These are phyloP conservation scores for Torrubiella hemipterigena DNA, from an alignment of 2,329 filamentous ascomycete species.

Conservation along the genomic window DNA sequence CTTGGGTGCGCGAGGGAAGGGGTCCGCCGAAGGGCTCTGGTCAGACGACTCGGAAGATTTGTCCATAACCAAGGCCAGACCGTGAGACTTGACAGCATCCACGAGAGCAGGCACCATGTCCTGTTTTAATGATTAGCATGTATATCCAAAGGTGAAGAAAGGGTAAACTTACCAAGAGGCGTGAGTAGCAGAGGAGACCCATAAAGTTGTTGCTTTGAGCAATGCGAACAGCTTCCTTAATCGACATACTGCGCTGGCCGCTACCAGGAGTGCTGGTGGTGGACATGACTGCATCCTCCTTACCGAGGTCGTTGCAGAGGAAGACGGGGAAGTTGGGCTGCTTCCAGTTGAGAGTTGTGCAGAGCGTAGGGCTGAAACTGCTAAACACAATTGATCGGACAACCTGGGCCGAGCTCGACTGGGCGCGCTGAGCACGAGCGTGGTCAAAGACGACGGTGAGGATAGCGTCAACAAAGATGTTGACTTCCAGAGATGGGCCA, in stretches of 20 bases:
- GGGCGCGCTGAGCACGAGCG: constrained; percentile 55
- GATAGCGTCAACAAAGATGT: constrained; percentile 73
- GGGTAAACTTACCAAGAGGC: constrained; percentile 57
- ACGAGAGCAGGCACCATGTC: constrained; percentile 87
- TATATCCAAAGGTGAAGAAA: constrained; percentile 5
- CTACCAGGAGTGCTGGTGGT: constrained; percentile 35
- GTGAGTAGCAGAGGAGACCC: constrained; percentile 84
- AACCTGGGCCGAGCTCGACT: constrained; percentile 46
- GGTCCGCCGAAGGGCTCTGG: constrained; percentile 27
- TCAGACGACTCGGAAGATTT: constrained; percentile 50
- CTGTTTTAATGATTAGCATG: constrained; percentile 28
- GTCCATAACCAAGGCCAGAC: constrained; percentile 83
- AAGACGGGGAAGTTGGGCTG: constrained; percentile 97
- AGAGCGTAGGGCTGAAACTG: constrained; percentile 81
- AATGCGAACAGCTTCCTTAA: constrained; percentile 89
- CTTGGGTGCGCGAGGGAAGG: constrained; percentile 54
- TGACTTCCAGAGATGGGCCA: constrained; percentile 70
- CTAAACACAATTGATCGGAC: constrained; percentile 87
- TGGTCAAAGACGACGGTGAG: constrained; percentile 85
- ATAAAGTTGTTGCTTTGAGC: constrained; percentile 97
- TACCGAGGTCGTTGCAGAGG: constrained; percentile 82
- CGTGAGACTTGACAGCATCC: constrained; percentile 88
- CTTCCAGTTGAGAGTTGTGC: constrained; percentile 96
- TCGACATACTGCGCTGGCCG: constrained; percentile 65
- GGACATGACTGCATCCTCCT: constrained; percentile 33